Base-by-base conservation (phyloP, 177 flowering plant genomes). In the Vitis hybrid region DNA sequence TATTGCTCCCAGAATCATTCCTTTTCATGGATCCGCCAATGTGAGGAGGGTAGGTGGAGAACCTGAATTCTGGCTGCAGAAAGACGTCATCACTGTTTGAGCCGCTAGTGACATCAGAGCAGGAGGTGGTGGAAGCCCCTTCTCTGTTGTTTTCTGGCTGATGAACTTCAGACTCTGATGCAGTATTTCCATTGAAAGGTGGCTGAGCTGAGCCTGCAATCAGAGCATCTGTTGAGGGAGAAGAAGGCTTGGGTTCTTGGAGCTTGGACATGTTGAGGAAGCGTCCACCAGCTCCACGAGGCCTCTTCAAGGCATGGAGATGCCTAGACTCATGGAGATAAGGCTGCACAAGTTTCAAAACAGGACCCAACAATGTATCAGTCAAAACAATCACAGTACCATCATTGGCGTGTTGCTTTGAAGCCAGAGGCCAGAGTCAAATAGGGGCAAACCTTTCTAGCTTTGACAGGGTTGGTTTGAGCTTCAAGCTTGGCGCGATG, bases 401-500 rank as follows among this genome's bases (percentile, higher is more conserved):
- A 39, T 39, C 45, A 39, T 39, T 26, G 29, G 8, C 8, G 4
- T 39, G 8, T 39, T 5, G 45, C 45, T 7, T 39, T 7, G 45
- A 39, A 39, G 45, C 45, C 5, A 4, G 8, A 39, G 45, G 45
- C 45, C 15, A 61, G 59, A 74, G 26, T 21, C 1, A 1, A 39
- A 21, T 56, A 16, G 5, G 26, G 3, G 60, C n/a, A 67, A 79
- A 92, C 97, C 79, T 86, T 90, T 31, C 96, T 81, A 65, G 5
- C 69, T 74, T 88, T 92, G 50, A 74, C 56, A 61, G 84, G 81
- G 70, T 85, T 90, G 82, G 85, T 92, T 67, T 89, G 87, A 68
- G 96, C 88, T 79, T 87, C 91, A 33, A 87, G 87, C 84, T 87
- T 92, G 26, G 96, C 92, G 48, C 97, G 91, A 31, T 72, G 76